Evolutionary conservation across 179 eudicot species (phyloP), one percentile per base, ranked within the genome.

Genomic region (Spergularia azorica): DNA sequence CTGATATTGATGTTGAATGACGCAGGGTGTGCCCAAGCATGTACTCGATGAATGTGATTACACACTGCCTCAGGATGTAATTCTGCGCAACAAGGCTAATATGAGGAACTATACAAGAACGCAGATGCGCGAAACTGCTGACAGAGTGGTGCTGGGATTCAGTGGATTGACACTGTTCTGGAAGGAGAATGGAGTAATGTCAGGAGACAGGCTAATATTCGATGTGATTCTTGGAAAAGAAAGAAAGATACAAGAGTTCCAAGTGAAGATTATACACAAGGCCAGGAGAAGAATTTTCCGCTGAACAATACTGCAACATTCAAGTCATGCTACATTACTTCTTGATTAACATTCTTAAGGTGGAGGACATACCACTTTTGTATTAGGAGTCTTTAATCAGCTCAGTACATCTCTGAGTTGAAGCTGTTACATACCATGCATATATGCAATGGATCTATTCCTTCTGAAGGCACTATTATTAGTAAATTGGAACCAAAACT

Each of bases 231-330:
- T 69, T 2, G 56, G 56, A 18, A 7, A 20, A 5, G 59, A 17
- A 9, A 50, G 72, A 13, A 69, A 21, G 72, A 69, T 69, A 9
- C 13, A 18, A 20, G 72, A 69, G 72, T 12, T 69, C 46, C 36
- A 55, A 17, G 18, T 58, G 21, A 7, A 58, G 48, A 43, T 43
- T 43, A 43, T 7, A 43, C 8, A 5, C 48, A 43, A 43, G 6
- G 5, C 48, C 48, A 43, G 1, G 48, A 26, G 32, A 26, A 26
- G 32, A 26, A 26, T 26, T 26, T 26, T 26, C 32, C 32, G 32
- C 2, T 26, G 32, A 26, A 26, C 32, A 26, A 26, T 26, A 26
- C 32, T 26, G 32, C 32, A 26, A 26, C 32, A 21, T 21, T 21
- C 21, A 21, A 21, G 21, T 21, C 21, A 21, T 21, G 21, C 21